Evolutionary conservation across 2,329 filamentous ascomycete species (phyloP).

Genomic region (Alternaria gaisen): DNA sequence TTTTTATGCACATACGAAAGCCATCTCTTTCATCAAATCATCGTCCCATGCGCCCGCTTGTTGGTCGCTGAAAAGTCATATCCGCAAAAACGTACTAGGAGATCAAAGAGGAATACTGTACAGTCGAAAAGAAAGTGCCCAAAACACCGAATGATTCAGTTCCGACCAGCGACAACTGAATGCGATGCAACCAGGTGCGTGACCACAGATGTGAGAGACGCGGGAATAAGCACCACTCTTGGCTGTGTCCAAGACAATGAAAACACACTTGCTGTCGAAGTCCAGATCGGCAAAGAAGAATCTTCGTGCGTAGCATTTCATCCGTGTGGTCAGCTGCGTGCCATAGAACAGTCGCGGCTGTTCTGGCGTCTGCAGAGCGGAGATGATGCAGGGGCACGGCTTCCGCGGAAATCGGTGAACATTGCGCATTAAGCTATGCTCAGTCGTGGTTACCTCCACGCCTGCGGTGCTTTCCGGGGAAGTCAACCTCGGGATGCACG

Average conservation of each 20-base stretch:
- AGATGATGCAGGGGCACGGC: slow-evolving; percentile 10
- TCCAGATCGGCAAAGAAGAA: slow-evolving; percentile 11
- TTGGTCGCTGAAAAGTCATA: slow-evolving; percentile 19
- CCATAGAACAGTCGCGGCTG: slow-evolving; percentile 26
- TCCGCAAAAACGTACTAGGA: not conserved
- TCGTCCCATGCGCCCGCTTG: slow-evolving; percentile 19
- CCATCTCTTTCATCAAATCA: slow-evolving; percentile 22
- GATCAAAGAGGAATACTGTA: slow-evolving; percentile 14
- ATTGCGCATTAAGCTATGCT: slow-evolving; percentile 23
- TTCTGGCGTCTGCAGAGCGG: slow-evolving; percentile 34
- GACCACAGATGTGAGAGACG: not conserved
- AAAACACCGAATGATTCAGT: slow-evolving; percentile 10
- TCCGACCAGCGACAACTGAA: slow-evolving; percentile 26
- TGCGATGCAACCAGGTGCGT: slow-evolving; percentile 9
- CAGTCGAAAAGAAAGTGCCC: slow-evolving; percentile 6
- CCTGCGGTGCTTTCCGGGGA: slow-evolving; percentile 70
- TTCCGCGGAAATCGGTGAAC: slow-evolving; percentile 27
- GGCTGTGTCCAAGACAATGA: not conserved
- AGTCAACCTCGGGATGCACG: slow-evolving; percentile 87
- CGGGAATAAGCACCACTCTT: slow-evolving; percentile 8
- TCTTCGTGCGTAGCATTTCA: slow-evolving; percentile 17
- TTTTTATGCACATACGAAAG: slow-evolving; percentile 21
- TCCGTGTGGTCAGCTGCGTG: slow-evolving; percentile 19
- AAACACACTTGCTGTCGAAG: not conserved
- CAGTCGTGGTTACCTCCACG: slow-evolving; percentile 52